Conservation (phyloP, 2,329 filamentous ascomycete genomes). For the Emmonsia crescens region DNA sequence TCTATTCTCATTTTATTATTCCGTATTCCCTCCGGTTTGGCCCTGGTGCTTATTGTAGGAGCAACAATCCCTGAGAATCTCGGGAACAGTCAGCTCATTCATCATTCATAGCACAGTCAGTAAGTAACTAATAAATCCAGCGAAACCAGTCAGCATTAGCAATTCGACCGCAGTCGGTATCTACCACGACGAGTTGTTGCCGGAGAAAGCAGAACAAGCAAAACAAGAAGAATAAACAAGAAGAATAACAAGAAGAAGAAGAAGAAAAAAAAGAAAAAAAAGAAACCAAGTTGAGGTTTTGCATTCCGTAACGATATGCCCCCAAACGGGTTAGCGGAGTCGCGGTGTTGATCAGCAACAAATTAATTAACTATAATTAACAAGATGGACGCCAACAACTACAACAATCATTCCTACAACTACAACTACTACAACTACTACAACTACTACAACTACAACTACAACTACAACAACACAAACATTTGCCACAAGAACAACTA, state of each 20-base stretch:
- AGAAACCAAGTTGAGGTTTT: neutral
- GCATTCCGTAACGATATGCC: neutral
- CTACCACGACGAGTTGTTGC: neutral
- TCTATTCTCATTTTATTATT: neutral
- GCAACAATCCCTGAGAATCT: neutral
- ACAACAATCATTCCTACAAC: neutral
- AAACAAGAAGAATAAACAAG: too few species aligned
- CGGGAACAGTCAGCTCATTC: neutral
- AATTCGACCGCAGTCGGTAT: too few species aligned
- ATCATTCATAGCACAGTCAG: neutral
- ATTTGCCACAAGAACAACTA: neutral
- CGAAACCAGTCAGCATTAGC: too few species aligned
- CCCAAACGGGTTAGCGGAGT: constrained; percentile 3
- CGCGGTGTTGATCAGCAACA: neutral
- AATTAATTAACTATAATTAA: neutral
- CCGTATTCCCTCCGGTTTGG: neutral
- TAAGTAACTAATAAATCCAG: neutral
- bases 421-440: neutral
- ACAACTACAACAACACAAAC: neutral
- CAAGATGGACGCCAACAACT: neutral
- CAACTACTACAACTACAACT: neutral
- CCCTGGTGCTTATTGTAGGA: neutral
- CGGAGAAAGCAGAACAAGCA: too few species aligned
- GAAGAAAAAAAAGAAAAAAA: neutral
- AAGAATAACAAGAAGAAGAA: neutral